Base-by-base conservation (phyloP, 2,329 filamentous ascomycete species). In the Colletotrichum echinochloae region DNA sequence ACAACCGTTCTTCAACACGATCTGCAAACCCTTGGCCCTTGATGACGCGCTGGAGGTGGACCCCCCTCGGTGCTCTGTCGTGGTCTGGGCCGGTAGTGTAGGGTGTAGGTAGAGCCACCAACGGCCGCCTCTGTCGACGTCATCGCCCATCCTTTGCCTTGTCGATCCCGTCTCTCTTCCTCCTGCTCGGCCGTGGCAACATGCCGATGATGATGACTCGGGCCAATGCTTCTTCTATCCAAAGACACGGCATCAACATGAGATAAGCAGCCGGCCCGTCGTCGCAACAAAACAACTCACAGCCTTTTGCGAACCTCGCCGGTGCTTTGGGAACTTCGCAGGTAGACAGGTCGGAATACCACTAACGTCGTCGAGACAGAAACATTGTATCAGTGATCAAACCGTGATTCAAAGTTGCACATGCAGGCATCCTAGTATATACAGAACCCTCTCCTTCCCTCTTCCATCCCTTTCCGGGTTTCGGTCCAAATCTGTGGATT, bases 51-150 rank as follows among this genome's bases (percentile, higher is more conserved):
- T 56, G 20, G n/a, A n/a, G 37, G 57, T 48, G 65, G 54, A 37
- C 44, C 33, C n/a, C n/a, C n/a, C 49, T 30, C 28, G 44, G 39
- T n/a, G 39, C 39, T 39, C 64, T 26, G 46, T 30, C 57, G 30
- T 46, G 57, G 68, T 54, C 64, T 68, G 59, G 57, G 62, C 51
- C 68, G 57, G 52, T n/a, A n/a, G n/a, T n/a, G n/a, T n/a, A n/a
- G n/a, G n/a, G n/a, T n/a, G n/a, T n/a, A n/a, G n/a, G n/a, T n/a
- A 48, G n/a, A 35, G 39, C 46, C 18, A 44, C 41, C 44, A 28
- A 52, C 26, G 55, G 23, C 33, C 48, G 39, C 23, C 41, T 41
- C 30, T 37, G 30, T 14, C 52, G 60, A 71, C 64, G 68, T 71
- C 68, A 71, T 71, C 26, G 16, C 44, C 11, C 41, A 9, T 2